phyloP scores from a whole-genome alignment of 1,284 basidiomycete genomes.

The Vanrija sp. region DNA sequence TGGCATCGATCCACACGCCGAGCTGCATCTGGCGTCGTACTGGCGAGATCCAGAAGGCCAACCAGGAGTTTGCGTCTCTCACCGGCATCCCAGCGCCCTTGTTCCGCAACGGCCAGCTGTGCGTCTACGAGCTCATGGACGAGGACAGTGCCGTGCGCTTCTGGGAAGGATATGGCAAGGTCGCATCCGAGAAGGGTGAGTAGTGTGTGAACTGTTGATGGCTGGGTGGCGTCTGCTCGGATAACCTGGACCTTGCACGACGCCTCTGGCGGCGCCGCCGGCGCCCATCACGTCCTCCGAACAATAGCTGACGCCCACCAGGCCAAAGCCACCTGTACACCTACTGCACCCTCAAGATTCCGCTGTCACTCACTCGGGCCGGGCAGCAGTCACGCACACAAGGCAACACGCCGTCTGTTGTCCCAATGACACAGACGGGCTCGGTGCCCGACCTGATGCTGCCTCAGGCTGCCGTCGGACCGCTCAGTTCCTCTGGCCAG shows the following conservation, averaged over 20 bases:
- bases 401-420: slow-evolving; percentile 19
- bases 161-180: slow-evolving; percentile 84
- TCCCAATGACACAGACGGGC: slow-evolving; percentile 6
- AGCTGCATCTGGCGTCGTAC: slow-evolving; percentile 95
- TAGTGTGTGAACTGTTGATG: background rate
- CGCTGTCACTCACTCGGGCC: slow-evolving; percentile 44
- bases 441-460: slow-evolving; percentile 22
- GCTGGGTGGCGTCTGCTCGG: background rate
- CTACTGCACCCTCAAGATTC: slow-evolving; percentile 82
- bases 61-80: slow-evolving; percentile 62
- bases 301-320: slow-evolving; percentile 8
- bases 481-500: slow-evolving; percentile 5
- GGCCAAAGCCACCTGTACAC: slow-evolving; percentile 71
- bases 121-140: slow-evolving; percentile 96
- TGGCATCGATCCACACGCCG: slow-evolving; percentile 92
- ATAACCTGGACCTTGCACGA: background rate
- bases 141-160: slow-evolving; percentile 96
- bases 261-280: background rate
- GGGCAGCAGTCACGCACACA: slow-evolving; percentile 19
- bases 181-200: slow-evolving; percentile 74
- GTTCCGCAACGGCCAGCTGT: slow-evolving; percentile 65
- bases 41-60: slow-evolving; percentile 97
- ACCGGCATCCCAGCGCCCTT: slow-evolving; percentile 36
- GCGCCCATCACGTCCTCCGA: too few species aligned
- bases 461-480: slow-evolving; percentile 20